Evolutionary conservation across 805 yeast genomes (phyloP).

Genomic region (Brettanomyces nanus): DNA sequence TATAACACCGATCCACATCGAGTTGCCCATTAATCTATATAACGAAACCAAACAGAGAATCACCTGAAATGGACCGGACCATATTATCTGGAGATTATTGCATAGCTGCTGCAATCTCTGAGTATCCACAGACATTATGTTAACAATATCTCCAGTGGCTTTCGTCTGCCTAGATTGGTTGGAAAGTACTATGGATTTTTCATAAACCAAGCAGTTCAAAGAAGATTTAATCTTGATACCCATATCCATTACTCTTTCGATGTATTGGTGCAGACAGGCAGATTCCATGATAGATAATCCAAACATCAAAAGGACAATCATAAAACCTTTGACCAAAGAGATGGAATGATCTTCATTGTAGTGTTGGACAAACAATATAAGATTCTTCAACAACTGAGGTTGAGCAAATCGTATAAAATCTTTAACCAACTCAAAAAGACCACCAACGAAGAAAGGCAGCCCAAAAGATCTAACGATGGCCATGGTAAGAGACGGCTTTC

Average conservation of each 20-base stretch:
- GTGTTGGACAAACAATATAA: slow-evolving; percentile 51
- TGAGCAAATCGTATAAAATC: slow-evolving; percentile 70
- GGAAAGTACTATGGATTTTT: slow-evolving; percentile 56
- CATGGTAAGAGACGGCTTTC: slow-evolving; percentile 16
- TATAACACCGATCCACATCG: slow-evolving; percentile 90
- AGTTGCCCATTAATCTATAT: slow-evolving; percentile 61
- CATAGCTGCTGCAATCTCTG: slow-evolving; percentile 75
- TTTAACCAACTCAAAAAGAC: slow-evolving; percentile 57
- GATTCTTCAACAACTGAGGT: slow-evolving; percentile 63
- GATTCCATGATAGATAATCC: slow-evolving; percentile 62
- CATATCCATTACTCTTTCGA: slow-evolving; percentile 57
- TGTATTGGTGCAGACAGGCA: slow-evolving; percentile 63
- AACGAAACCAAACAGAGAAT: slow-evolving; percentile 62
- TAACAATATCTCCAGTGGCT: slow-evolving; percentile 84
- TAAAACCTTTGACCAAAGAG: slow-evolving; percentile 51
- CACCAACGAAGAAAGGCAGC: slow-evolving; percentile 54
- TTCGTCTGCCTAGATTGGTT: slow-evolving; percentile 60
- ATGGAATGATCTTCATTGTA: slow-evolving; percentile 33
- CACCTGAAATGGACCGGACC: slow-evolving; percentile 90
- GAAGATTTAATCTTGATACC: slow-evolving; percentile 70
- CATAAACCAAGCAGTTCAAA: slow-evolving; percentile 53
- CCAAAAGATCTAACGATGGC: slow-evolving; percentile 68
- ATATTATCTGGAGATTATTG: slow-evolving; percentile 64
- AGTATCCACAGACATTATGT: slow-evolving; percentile 85
- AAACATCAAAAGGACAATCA: slow-evolving; percentile 68